These are phyloP conservation scores for Alternaria angustiovoidea DNA, from an alignment of 2,329 filamentous ascomycete species.

Conservation along the genomic window DNA sequence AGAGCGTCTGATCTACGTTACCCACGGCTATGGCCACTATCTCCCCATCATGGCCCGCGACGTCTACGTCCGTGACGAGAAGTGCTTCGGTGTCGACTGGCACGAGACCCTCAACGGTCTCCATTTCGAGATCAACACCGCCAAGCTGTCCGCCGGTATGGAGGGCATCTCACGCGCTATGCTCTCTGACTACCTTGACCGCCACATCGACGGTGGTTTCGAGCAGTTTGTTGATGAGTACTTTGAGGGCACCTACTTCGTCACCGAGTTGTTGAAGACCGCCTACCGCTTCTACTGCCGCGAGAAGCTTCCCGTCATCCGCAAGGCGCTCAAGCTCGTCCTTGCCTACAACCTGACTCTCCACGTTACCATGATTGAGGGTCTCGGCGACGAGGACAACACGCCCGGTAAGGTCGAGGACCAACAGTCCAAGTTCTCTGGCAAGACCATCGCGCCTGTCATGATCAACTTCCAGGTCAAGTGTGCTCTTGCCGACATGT, in stretches of 20 bases:
- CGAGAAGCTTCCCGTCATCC: constrained; percentile 86
- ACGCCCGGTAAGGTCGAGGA: constrained; percentile 86
- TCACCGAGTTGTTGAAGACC: constrained; percentile 96
- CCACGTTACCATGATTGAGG: constrained; percentile 94
- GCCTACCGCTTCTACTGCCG: constrained; percentile 92
- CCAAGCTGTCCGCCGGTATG: constrained; percentile 86
- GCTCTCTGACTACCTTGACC: constrained; percentile 91
- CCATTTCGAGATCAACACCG: constrained; percentile 86
- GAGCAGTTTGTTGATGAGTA: constrained; percentile 95
- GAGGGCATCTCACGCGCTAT: constrained; percentile 84
- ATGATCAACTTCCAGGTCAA: constrained; percentile 99
- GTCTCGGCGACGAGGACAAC: constrained; percentile 80
- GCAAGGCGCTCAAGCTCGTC: constrained; percentile 93
- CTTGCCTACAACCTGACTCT: constrained; percentile 95
- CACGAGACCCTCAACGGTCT: constrained; percentile 80
- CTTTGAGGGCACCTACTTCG: constrained; percentile 93
- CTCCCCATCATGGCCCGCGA: constrained; percentile 93
- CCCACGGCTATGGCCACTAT: constrained; percentile 93
- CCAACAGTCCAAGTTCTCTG: constrained; percentile 83
- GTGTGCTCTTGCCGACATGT: constrained; percentile 95
- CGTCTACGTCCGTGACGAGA: constrained; percentile 89
- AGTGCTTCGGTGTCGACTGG: constrained; percentile 94
- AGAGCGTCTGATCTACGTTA: constrained; percentile 83
- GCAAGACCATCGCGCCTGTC: constrained; percentile 90
- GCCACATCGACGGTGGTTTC: constrained; percentile 90